Evolutionary conservation across 192 early-diverging fungal genomes (phyloP).

Genomic region (Coemansia furcata): DNA sequence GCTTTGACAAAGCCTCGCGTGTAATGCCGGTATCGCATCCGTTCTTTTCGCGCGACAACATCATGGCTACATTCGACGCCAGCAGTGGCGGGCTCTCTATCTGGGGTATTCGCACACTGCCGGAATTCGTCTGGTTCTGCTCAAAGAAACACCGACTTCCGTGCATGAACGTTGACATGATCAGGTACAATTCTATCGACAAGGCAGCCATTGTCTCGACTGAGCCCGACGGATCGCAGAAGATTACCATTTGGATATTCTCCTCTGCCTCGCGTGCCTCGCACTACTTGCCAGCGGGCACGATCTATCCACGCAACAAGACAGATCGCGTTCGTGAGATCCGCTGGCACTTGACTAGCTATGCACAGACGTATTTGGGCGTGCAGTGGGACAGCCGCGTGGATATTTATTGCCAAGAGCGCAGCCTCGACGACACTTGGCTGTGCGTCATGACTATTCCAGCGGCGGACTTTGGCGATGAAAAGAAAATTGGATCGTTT

Average conservation of each 20-base stretch:
- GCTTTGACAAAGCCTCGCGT: constrained; percentile 45
- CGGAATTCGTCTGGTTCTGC: constrained; percentile 42
- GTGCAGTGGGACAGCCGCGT: constrained; percentile 50
- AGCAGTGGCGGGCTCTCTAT: constrained; percentile 41
- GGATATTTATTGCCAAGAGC: constrained; percentile 50
- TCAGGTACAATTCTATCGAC: constrained; percentile 56
- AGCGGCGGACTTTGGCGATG: constrained; percentile 32
- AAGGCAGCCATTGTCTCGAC: constrained; percentile 52
- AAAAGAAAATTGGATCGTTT: constrained; percentile 42
- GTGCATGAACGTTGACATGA: constrained; percentile 48
- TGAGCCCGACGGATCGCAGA: constrained; percentile 29
- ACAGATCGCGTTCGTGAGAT: constrained; percentile 45
- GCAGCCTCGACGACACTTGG: constrained; percentile 46
- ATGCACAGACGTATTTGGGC: constrained; percentile 51
- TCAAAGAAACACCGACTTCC: constrained; percentile 51
- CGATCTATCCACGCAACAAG: constrained; percentile 38
- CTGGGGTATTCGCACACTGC: constrained; percentile 43
- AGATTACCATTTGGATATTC: constrained; percentile 51
- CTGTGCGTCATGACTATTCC: constrained; percentile 26
- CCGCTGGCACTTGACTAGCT: constrained; percentile 52
- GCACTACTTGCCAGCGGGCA: constrained; percentile 51
- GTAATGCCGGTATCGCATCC: constrained; percentile 52
- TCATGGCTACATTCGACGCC: constrained; percentile 49
- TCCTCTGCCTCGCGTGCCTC: constrained; percentile 53
- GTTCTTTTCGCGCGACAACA: constrained; percentile 50